Evolutionary conservation across 345 rosid species (phyloP), one percentile per base, ranked within the genome.

Genomic region (Durio zibethinus): DNA sequence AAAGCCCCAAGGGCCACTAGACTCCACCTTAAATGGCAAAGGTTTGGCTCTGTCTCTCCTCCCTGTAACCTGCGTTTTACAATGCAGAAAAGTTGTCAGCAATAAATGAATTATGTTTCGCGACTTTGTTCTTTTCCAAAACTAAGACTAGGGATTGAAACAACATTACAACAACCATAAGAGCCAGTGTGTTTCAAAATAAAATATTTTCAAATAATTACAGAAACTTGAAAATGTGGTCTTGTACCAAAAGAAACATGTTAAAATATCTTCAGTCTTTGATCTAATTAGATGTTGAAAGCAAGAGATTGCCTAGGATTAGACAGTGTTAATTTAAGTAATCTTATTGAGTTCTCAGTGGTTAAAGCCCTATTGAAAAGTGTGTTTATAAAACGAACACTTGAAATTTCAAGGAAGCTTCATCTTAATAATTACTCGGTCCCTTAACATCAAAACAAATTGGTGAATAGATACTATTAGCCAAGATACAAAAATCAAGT

Each of bases 1-100:
- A 80, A 90, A 96, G 77, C 97, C 99, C 98, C 97, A 92, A 33
- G 90, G 89, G 16, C 99, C 99, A 59, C 84, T 87, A 65, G 91
- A 84, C 72, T 92, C 97, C 85, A 96, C 73, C 85, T 93, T 91
- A 77, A 96, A 96, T 0, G 90, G 89, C 84, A 96, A 82, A 64
- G 99, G 90, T 82, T 93, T 96, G n/a, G 98, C 99, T 87, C 97
- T 82, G 69, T 96, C 99, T 82, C 98, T 92, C 87, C 98, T 96
- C 79, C 99, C 98, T 8, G 99, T 93, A 64, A 93, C 99, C 99
- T 93, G 87, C 59, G 50, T 59, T 29, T 35, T 69, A 76, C 3
- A n/a, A 5, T n/a, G 10, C 8, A 50, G 2, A 11, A 71, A 5
- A n/a, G 69, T 27, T 60, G 40, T 27, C 40, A 73, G 48, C 15